Evolutionary conservation across 148 eudicot genomes (phyloP), one percentile per base, ranked within the genome.

Genomic region (Chenopodium album): DNA sequence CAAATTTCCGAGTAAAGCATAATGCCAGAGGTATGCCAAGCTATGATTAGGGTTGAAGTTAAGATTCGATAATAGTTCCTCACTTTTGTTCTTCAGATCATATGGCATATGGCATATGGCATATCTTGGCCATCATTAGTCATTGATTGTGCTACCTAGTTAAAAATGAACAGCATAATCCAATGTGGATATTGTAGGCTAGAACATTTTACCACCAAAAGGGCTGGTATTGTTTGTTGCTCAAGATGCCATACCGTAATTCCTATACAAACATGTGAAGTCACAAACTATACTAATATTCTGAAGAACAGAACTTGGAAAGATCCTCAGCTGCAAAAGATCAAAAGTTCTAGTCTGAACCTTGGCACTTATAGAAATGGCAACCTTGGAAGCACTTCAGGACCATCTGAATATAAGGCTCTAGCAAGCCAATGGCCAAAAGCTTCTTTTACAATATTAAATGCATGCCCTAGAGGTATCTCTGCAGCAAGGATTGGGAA

Each of bases 151-250:
- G 41, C 66, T 64, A 20, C 26, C 54, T 67, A 37, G 65, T 34
- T 65, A 37, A 44, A 34, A 81, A 85, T 85, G 87, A 79, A 78
- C 20, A 62, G 74, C 31, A 73, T 78, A 78, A 85, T 81, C 44
- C 84, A 67, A 59, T 85, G 87, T 73, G 72, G 78, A 78, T 67
- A 81, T 81, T 85, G 87, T 79, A 85, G 84, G 71, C 79, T 64
- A 54, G 83, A 72, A 65, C 85, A 80, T 29, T 80, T 76, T 44
- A 82, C 78, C 10, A 74, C 75, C 76, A 82, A 59, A 59, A 75
- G 46, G 75, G 76, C 72, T n/a, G 68, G 64, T 74, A 32, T 63
- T 16, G 73, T 79, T 82, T 82, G 82, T 19, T 88, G 90, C 83
- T 74, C 85, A 3, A 79, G 77, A 64, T 88, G 90, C 71, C 77